Percentiles rank a stretch among this genome's conserved stretches.
Conservation (phyloP, 306 rosid species). For the Ochetophila trinervis region DNA sequence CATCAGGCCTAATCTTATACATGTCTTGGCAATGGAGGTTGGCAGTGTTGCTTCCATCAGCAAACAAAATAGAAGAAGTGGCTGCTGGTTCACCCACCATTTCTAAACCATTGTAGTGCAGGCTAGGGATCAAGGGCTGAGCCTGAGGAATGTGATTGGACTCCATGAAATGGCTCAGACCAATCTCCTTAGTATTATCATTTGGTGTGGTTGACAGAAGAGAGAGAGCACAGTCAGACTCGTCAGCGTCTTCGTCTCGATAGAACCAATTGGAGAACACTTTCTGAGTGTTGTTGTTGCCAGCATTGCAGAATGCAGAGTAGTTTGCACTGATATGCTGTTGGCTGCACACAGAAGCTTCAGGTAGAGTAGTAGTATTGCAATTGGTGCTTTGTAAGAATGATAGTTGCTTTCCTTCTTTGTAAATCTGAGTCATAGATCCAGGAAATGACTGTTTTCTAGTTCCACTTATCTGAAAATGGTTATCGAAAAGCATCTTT, state of each 20-base stretch:
- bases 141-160: conserved; percentile 25
- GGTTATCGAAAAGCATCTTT: conserved; percentile 6
- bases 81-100: conserved; percentile 25
- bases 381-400: conserved; percentile 23
- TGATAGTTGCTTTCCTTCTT: conserved; percentile 27
- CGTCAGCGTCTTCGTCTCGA: conserved; percentile 9
- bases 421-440: conserved; percentile 15
- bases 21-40: conserved; percentile 20
- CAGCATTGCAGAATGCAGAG: conserved; percentile 18
- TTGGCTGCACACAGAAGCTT: conserved; percentile 17
- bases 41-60: conserved; percentile 20
- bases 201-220: conserved; percentile 59
- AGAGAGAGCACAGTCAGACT: conserved; percentile 58
- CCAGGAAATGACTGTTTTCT: conserved; percentile 23
- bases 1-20: conserved; percentile 29
- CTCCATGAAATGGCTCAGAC: conserved; percentile 31
- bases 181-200: conserved; percentile 26
- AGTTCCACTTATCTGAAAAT: conserved; percentile 14
- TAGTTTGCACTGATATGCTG: conserved; percentile 9
- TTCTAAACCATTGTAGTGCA: conserved; percentile 23
- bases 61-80: conserved; percentile 19
- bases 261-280: conserved; percentile 20
- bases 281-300: conserved; percentile 26
- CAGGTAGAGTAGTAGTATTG: conserved; percentile 12
- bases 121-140: conserved; percentile 15